Conservation (phyloP, 352 stramenopile genomes). For the Phytophthora kernoviae region DNA sequence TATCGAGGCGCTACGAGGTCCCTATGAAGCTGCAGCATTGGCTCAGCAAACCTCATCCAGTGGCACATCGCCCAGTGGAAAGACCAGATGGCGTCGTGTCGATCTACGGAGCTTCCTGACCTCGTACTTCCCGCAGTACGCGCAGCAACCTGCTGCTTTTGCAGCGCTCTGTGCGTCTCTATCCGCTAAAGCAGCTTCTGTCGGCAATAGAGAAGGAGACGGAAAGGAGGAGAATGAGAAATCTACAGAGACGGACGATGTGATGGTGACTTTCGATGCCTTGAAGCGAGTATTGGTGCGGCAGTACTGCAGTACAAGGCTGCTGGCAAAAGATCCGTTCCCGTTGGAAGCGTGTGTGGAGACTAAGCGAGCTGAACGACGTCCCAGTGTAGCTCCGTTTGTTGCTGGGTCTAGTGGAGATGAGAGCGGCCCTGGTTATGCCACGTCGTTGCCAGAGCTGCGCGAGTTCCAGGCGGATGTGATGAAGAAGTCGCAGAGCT, state of each 20-base stretch:
- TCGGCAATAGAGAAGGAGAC: neutral
- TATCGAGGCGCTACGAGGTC: slow-evolving; percentile 34
- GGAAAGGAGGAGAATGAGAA: neutral
- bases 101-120: slow-evolving; percentile 39
- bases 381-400: slow-evolving; percentile 16
- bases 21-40: slow-evolving; percentile 24
- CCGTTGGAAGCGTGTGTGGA: slow-evolving; percentile 35
- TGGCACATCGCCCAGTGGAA: neutral
- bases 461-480: slow-evolving; percentile 56
- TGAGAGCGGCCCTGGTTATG: slow-evolving; percentile 13
- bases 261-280: slow-evolving; percentile 37
- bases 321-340: slow-evolving; percentile 43
- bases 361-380: slow-evolving; percentile 17
- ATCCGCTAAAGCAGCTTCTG: neutral
- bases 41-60: slow-evolving; percentile 2
- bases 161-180: slow-evolving; percentile 30
- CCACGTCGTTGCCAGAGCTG: slow-evolving; percentile 25
- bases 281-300: slow-evolving; percentile 45
- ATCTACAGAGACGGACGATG: slow-evolving; percentile 4
- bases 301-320: slow-evolving; percentile 37
- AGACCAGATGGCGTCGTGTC: slow-evolving; percentile 27
- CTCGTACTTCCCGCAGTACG: slow-evolving; percentile 45
- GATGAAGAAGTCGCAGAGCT: slow-evolving; percentile 71
- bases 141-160: slow-evolving; percentile 25
- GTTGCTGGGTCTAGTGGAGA: slow-evolving; percentile 9